Conservation (phyloP, 78 protist genomes). For the Cavenderia fasciculata region DNA sequence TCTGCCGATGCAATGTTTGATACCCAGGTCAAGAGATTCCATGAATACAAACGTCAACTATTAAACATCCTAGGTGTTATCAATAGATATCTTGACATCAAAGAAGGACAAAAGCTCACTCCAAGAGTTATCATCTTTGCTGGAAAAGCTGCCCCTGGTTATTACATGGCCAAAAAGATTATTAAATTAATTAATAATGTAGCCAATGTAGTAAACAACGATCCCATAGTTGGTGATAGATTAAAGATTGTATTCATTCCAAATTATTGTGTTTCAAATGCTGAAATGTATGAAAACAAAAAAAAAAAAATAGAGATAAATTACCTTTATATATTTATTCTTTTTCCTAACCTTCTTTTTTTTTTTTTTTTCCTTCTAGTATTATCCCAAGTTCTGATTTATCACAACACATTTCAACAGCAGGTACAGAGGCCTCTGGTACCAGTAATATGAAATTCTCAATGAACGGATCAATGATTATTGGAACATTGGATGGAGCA, state of each 20-base stretch:
- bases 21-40: constrained; percentile 96
- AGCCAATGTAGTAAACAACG: constrained; percentile 92
- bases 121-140: constrained; percentile 90
- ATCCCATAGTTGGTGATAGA: constrained; percentile 79
- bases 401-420: constrained; percentile 96
- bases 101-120: not conserved
- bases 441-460: constrained; percentile 96
- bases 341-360: no score
- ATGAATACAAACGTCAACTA: constrained; percentile 98
- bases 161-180: constrained; percentile 93
- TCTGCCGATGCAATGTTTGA: constrained; percentile 90
- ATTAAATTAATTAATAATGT: constrained; percentile 93
- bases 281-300: no score
- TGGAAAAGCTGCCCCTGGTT: constrained; percentile 98
- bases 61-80: constrained; percentile 86
- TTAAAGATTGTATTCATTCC: constrained; percentile 95
- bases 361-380: no score
- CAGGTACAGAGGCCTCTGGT: constrained; percentile 97
- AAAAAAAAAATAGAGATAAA: no score
- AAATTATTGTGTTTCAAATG: constrained; percentile 94
- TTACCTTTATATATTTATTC: no score
- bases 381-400: constrained; percentile 96
- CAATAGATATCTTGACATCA: constrained; percentile 62
- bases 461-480: constrained; percentile 92
- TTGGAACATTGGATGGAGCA: constrained; percentile 98